These are phyloP conservation scores for Hibiscus syriacus DNA, from an alignment of 345 rosid species.

Conservation along the genomic window DNA sequence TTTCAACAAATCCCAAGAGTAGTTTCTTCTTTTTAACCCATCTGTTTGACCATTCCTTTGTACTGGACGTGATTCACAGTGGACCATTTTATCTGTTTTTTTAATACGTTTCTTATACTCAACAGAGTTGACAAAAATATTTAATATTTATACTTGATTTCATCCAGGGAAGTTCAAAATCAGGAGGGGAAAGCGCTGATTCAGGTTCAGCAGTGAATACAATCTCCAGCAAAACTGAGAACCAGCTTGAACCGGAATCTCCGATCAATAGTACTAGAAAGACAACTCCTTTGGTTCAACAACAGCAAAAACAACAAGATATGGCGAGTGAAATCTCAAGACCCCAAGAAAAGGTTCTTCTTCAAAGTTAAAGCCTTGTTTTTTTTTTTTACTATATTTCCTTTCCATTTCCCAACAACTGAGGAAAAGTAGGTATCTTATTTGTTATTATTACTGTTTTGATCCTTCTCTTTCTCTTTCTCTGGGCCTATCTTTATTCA, in stretches of 20 bases:
- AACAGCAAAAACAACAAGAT: slow-evolving; percentile 22
- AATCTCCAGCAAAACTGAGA: slow-evolving; percentile 62
- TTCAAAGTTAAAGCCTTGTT: not conserved
- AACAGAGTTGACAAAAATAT: not conserved
- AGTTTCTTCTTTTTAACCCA: slow-evolving; percentile 29
- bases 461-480: slow-evolving; percentile 13
- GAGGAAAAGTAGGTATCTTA: slow-evolving; percentile 30
- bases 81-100: not conserved
- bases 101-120: not conserved
- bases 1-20: slow-evolving; percentile 86
- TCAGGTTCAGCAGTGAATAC: slow-evolving; percentile 83
- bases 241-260: slow-evolving; percentile 64
- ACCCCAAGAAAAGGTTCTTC: slow-evolving; percentile 68
- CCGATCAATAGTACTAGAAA: slow-evolving; percentile 59
- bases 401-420: slow-evolving; percentile 27
- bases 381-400: not conserved
- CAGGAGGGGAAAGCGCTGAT: slow-evolving; percentile 74
- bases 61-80: not conserved
- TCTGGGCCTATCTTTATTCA: slow-evolving; percentile 24
- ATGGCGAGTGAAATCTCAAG: slow-evolving; percentile 45
- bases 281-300: slow-evolving; percentile 35
- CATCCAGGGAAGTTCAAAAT: slow-evolving; percentile 76
- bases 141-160: not conserved
- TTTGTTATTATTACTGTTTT: slow-evolving; percentile 27
- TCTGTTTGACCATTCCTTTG: slow-evolving; percentile 45